Evolutionary conservation across 768 basidiomycete genomes (phyloP), one percentile per base, ranked within the genome.

Genomic region (Botryobasidium botryosum): DNA sequence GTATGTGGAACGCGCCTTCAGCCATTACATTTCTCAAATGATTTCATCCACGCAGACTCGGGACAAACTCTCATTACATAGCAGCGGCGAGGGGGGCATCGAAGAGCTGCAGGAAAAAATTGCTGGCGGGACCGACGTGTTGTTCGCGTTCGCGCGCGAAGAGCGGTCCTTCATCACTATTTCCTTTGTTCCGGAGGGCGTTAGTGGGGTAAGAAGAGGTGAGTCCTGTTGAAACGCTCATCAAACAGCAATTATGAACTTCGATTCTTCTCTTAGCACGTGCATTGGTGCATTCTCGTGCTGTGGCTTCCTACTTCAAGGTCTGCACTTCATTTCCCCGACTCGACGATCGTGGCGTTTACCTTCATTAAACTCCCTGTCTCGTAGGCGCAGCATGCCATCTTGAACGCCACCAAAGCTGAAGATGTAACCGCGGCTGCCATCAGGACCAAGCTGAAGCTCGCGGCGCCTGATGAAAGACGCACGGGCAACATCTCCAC

Each of bases 241-340:
- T n/a, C n/a, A n/a, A n/a, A n/a, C n/a, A n/a, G n/a, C n/a, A n/a
- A n/a, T n/a, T n/a, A n/a, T n/a, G n/a, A n/a, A n/a, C n/a, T n/a
- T n/a, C n/a, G n/a, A 23, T 32, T 23, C 12, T 5, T 37, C 25
- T 23, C 20, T 13, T 24, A 48, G 47, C 47, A 13, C 45, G 47
- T 6, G 47, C 47, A 15, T 31, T 48, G 31, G 47, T 48, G 5
- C 47, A 48, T 47, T 48, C 47, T 6, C 46, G 47, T 13, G 46
- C 45, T 17, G 47, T 48, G 13, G 45, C 47, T 20, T 33, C 47
- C 18, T 26, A 48, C 35, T 48, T 48, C 21, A 48, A 48, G 32
- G 47, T 48, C 8, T 13, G 21, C 24, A 8, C n/a, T n/a, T n/a
- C n/a, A n/a, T n/a, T n/a, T n/a, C n/a, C n/a, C n/a, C n/a, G n/a